Evolutionary conservation across 345 rosid genomes (phyloP).

Genomic region (Turritis glabra): DNA sequence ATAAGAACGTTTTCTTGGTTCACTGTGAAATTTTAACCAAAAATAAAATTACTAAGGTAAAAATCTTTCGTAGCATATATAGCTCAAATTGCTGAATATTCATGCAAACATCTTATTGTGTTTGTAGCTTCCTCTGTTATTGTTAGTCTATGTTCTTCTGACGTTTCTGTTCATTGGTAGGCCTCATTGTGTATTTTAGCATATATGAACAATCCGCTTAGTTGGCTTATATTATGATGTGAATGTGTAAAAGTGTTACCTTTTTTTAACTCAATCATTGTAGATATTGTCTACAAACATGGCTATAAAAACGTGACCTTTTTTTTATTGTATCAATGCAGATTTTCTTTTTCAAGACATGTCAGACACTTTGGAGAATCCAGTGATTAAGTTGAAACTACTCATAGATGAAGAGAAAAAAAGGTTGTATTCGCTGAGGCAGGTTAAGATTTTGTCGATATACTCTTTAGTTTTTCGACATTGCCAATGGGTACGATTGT

Average conservation of each 20-base stretch:
- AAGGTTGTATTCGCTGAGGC: constrained; percentile 6
- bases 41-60: too few species aligned
- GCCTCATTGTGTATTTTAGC: background rate
- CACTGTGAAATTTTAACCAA: background rate
- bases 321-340: background rate
- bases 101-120: background rate
- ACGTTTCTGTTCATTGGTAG: background rate
- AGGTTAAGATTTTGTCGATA: background rate
- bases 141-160: background rate
- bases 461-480: background rate
- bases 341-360: background rate
- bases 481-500: background rate
- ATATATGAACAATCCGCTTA: background rate
- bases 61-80: background rate
- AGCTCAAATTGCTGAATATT: background rate
- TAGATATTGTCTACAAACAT: background rate
- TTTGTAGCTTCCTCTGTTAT: background rate
- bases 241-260: background rate
- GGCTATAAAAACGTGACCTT: background rate
- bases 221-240: background rate
- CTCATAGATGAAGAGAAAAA: background rate
- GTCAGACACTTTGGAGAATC: background rate
- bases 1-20: background rate
- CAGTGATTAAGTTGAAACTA: background rate
- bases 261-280: background rate